A percentile compares a stretch with the other conserved stretches of the same genome.
Conservation (phyloP, 78 protist species). For the Dictyostelium purpureum region DNA sequence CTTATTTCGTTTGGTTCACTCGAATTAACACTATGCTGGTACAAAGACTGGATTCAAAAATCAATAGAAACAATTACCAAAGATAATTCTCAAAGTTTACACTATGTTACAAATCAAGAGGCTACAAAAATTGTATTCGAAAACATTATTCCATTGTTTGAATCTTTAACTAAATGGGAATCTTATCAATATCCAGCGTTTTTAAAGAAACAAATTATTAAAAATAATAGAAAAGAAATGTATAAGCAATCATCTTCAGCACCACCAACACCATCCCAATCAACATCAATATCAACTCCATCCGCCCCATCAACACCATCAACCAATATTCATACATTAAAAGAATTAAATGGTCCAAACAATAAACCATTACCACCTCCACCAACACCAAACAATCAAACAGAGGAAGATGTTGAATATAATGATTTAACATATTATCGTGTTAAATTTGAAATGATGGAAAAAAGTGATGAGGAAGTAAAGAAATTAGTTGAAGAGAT, state of each 20-base stretch:
- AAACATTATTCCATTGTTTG: neutral
- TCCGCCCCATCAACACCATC: neutral
- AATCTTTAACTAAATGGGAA: constrained; percentile 21
- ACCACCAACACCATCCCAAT: neutral
- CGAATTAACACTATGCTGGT: constrained; percentile 84
- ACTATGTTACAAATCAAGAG: neutral
- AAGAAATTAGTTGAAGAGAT: neutral
- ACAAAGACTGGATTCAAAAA: constrained; percentile 32
- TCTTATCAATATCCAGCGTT: constrained; percentile 7
- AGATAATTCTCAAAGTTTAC: neutral
- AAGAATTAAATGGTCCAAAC: neutral
- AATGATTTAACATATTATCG: constrained; percentile 19
- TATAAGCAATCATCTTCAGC: neutral
- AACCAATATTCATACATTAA: neutral
- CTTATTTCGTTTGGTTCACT: constrained; percentile 93
- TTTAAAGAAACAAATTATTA: constrained; percentile 33
- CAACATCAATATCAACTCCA: neutral
- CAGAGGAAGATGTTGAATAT: neutral
- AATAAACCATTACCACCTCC: neutral
- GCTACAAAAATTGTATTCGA: neutral
- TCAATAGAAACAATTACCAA: neutral
- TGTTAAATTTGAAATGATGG: neutral
- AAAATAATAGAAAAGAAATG: neutral
- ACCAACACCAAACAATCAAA: neutral
- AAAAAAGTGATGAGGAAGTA: neutral